A percentile compares a stretch with the other conserved stretches of the same genome.
These are phyloP conservation scores for Exsudoporus frostii DNA, from an alignment of 768 basidiomycete species.

Conservation along the genomic window DNA sequence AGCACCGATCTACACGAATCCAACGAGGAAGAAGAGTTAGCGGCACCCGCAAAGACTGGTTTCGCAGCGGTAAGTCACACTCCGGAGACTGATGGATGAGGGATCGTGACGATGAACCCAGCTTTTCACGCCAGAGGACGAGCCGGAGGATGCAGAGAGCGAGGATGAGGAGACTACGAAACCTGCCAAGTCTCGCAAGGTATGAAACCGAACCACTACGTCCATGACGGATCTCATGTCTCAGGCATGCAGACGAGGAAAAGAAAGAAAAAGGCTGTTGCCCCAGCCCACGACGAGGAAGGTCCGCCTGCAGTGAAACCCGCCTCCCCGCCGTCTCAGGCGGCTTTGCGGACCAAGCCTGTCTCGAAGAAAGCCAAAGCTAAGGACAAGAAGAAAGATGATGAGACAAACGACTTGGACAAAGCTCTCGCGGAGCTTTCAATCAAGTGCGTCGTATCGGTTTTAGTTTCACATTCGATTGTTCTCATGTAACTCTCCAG, in stretches of 20 bases:
- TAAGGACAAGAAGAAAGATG: constrained; percentile 60
- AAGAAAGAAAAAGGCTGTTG: constrained; percentile 36
- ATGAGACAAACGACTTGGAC: constrained; percentile 76
- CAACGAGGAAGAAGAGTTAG: constrained; percentile 43
- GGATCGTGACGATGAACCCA: constrained; percentile 28
- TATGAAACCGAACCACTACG: neutral
- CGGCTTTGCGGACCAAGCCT: constrained; percentile 39
- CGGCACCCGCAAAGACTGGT: constrained; percentile 21
- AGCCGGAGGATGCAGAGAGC: constrained; percentile 16
- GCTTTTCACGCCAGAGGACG: constrained; percentile 40
- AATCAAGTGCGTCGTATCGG: constrained; percentile 49
- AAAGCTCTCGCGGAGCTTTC: constrained; percentile 82
- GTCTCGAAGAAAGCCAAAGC: constrained; percentile 57
- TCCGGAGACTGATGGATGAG: neutral
- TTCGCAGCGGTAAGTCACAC: constrained; percentile 45
- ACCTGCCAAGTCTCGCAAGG: constrained; percentile 24
- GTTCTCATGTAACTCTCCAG: constrained; percentile 28
- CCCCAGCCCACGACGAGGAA: constrained; percentile 3
- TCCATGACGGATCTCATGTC: neutral
- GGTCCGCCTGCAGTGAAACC: constrained; percentile 4
- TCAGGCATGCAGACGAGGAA: constrained; percentile 33
- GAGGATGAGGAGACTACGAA: constrained; percentile 21
- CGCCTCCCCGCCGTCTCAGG: neutral
- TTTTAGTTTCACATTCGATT: neutral
- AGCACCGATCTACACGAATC: constrained; percentile 19